Conservation (phyloP, 352 stramenopile genomes). For the Pythium chondricola region DNA sequence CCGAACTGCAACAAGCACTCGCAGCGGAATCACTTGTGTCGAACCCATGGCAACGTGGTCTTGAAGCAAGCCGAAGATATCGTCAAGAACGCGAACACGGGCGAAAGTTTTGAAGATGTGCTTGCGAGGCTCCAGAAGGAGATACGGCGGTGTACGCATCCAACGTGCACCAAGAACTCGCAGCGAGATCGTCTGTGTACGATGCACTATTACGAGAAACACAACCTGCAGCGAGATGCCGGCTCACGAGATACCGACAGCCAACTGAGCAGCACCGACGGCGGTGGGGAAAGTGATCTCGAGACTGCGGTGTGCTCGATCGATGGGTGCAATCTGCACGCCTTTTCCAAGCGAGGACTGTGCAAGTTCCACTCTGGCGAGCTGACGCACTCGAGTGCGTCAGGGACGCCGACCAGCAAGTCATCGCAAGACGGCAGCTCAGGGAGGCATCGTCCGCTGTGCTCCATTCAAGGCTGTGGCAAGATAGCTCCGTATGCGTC, state of each 20-base stretch:
- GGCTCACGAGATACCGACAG: slow-evolving; percentile 1
- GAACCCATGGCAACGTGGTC: slow-evolving; percentile 79
- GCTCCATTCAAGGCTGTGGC: slow-evolving; percentile 26
- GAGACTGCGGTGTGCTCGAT: slow-evolving; percentile 17
- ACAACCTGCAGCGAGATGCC: slow-evolving; percentile 38
- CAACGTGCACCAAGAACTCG: slow-evolving; percentile 81
- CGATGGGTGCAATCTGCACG: slow-evolving; percentile 18
- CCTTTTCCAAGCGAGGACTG: slow-evolving; percentile 9
- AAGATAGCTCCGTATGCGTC: slow-evolving; percentile 37
- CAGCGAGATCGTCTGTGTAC: slow-evolving; percentile 81
- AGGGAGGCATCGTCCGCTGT: slow-evolving; percentile 12
- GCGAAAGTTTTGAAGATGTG: slow-evolving; percentile 66
- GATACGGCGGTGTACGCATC: slow-evolving; percentile 68
- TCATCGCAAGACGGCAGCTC: neutral
- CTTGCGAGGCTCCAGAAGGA: slow-evolving; percentile 67
- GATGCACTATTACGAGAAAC: slow-evolving; percentile 73
- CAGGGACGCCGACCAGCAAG: neutral
- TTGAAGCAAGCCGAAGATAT: slow-evolving; percentile 71
- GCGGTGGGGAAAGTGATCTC: slow-evolving; percentile 11
- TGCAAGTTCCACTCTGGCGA: slow-evolving; percentile 31
- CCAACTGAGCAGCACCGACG: slow-evolving; percentile 12
- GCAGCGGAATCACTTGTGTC: slow-evolving; percentile 77
- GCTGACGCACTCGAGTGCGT: slow-evolving; percentile 1
- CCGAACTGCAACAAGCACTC: slow-evolving; percentile 79
- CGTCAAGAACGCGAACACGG: slow-evolving; percentile 30